Evolutionary conservation across 768 basidiomycete genomes (phyloP), one percentile per base, ranked within the genome.

Genomic region (Hygrophoropsis aurantiaca): DNA sequence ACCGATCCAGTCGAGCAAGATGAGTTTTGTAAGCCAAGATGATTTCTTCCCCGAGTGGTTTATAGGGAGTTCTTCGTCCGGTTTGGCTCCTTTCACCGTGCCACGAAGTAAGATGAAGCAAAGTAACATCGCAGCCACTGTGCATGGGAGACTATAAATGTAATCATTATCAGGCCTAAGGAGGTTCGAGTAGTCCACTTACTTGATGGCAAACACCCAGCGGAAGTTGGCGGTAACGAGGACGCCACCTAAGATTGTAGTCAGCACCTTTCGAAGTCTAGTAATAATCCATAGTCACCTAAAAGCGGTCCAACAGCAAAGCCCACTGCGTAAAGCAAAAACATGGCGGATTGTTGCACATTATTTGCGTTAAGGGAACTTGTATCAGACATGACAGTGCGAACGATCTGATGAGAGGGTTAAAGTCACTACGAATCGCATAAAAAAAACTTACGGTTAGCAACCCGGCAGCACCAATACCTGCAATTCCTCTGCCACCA

Each of bases 181-280:
- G 5, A 9, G 8, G 18, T 24, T 25, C 16, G 5, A 8, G 11
- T 3, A 6, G 24, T n/a, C 26, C 3, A 46, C 74, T 52, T 39
- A 75, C 75, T 80, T 80, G 64, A 80, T 79, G 4, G 71, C 78
- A 48, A 79, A 80, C 11, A 80, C 70, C 78, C 79, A 80, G 20
- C 79, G 69, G 57, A 75, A 80, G 42, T 60, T 73, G 8, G 69
- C 57, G 2, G 56, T 51, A 2, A 71, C 58, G 11, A 79, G 57
- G 20, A 50, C 68, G 7, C 77, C 78, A 9, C 63, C 63, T 30
- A 13, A 7, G 27, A 13, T 30, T 7, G 27, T 30, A 30, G 13
- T 30, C 13, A 30, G n/a, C n/a, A n/a, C n/a, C n/a, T n/a, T n/a
- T n/a, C n/a, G n/a, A n/a, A n/a, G n/a, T n/a, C n/a, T n/a, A n/a